Evolutionary conservation across 2,329 filamentous ascomycete species (phyloP).

Genomic region (Phaeophleospora eucalypticola): DNA sequence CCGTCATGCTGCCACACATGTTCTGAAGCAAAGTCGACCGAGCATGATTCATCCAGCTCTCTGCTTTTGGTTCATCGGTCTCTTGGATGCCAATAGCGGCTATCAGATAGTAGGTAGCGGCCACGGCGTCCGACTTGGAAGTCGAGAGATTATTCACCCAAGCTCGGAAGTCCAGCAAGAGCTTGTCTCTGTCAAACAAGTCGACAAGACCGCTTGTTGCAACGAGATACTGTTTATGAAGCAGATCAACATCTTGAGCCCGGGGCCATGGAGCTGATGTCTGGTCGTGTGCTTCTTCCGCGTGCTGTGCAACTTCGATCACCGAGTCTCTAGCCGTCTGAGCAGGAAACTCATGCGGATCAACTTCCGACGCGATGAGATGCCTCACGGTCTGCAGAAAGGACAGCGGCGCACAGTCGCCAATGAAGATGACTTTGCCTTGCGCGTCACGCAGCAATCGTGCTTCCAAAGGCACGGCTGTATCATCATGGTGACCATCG

Average conservation of each 20-base stretch:
- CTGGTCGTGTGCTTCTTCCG: conserved; percentile 3
- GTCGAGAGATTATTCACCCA: conserved; percentile 23
- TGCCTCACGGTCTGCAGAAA: conserved; percentile 52
- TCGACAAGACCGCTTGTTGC: conserved; percentile 49
- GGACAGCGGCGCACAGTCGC: conserved; percentile 51
- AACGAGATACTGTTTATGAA: conserved; percentile 40
- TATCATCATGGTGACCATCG: conserved; percentile 33
- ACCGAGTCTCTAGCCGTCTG: conserved; percentile 21
- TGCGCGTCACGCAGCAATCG: conserved; percentile 50
- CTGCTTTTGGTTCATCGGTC: conserved; percentile 39
- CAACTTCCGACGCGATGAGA: conserved; percentile 45
- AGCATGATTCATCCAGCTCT: conserved; percentile 47
- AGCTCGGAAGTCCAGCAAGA: conserved; percentile 24
- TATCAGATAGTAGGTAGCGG: conserved; percentile 50
- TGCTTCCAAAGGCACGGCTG: conserved; percentile 41
- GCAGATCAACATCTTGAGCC: neutral
- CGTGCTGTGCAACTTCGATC: conserved; percentile 18
- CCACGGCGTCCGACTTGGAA: conserved; percentile 37
- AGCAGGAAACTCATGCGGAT: conserved; percentile 30
- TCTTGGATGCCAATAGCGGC: conserved; percentile 49
- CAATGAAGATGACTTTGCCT: conserved; percentile 53
- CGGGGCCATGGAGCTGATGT: neutral
- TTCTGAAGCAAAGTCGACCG: conserved; percentile 43
- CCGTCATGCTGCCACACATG: conserved; percentile 47
- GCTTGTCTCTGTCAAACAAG: conserved; percentile 42